These are phyloP conservation scores for Tolypocladium album DNA, from an alignment of 2,329 filamentous ascomycete genomes.

Conservation along the genomic window DNA sequence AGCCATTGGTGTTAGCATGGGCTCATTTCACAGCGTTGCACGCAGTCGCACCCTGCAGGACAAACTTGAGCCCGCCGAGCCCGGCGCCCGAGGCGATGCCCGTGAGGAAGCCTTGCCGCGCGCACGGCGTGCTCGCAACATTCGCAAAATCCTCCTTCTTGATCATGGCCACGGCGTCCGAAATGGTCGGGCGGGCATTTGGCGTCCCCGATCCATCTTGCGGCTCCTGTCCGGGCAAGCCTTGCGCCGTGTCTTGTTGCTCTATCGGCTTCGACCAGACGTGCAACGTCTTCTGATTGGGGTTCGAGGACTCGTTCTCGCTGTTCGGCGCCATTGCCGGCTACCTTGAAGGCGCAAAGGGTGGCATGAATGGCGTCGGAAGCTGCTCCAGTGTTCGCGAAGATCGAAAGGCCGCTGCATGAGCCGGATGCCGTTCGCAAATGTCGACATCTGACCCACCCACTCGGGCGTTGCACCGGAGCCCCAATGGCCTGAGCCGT, in stretches of 20 bases:
- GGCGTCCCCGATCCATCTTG: constrained; percentile 8
- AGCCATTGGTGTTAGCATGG: neutral
- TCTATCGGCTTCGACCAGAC: constrained; percentile 25
- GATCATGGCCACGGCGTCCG: constrained; percentile 56
- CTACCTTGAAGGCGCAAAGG: constrained; percentile 12
- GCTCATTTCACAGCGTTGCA: neutral
- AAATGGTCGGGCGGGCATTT: constrained; percentile 26
- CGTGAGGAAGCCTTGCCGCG: constrained; percentile 68
- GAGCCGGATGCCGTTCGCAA: neutral
- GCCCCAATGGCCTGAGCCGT: neutral
- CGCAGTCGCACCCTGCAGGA: constrained; percentile 57
- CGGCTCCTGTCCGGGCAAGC: constrained; percentile 4
- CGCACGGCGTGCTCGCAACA: constrained; percentile 72
- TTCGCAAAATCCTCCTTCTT: constrained; percentile 58
- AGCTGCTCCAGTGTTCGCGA: neutral
- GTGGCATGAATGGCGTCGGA: constrained; percentile 3
- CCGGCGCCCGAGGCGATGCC: constrained; percentile 74
- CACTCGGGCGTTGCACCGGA: neutral
- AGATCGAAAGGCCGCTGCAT: neutral
- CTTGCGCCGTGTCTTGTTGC: constrained; percentile 9
- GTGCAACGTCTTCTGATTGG: constrained; percentile 21
- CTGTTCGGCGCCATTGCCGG: constrained; percentile 23
- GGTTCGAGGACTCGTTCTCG: constrained; percentile 12
- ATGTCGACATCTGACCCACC: neutral
- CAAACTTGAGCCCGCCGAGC: constrained; percentile 60